A percentile compares a stretch with the other conserved stretches of the same genome.
Evolutionary conservation across 805 yeast species (phyloP).

Genomic region (Saccharomycopsis sp.): DNA sequence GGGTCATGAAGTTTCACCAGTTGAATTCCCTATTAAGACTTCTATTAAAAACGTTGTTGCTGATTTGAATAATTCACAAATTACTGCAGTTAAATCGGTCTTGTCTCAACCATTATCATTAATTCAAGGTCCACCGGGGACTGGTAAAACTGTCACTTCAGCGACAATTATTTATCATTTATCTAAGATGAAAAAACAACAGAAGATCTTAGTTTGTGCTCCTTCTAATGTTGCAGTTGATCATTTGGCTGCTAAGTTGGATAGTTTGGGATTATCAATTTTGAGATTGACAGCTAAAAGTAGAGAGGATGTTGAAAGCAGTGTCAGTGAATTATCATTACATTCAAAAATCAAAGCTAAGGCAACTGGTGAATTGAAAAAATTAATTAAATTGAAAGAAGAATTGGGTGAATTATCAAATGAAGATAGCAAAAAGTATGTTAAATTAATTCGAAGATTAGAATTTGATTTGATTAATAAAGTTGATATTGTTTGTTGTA

Average conservation of each 20-base stretch:
- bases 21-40: conserved; percentile 52
- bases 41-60: conserved; percentile 57
- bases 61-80: conserved; percentile 70
- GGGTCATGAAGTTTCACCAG: conserved; percentile 65
- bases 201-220: conserved; percentile 76
- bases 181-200: conserved; percentile 48
- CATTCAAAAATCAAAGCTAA: conserved; percentile 42
- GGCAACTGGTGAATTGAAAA: conserved; percentile 52
- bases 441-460: conserved; percentile 34
- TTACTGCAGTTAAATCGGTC: conserved; percentile 65
- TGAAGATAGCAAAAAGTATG: conserved; percentile 42
- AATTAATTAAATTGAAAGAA: conserved; percentile 49
- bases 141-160: conserved; percentile 92
- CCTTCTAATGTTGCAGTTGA: conserved; percentile 96
- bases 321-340: conserved; percentile 51
- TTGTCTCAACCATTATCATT: conserved; percentile 66
- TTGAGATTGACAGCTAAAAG: conserved; percentile 70
- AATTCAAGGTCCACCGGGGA: conserved; percentile 95
- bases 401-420: conserved; percentile 63
- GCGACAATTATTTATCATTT: conserved; percentile 81
- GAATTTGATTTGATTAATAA: conserved; percentile 45
- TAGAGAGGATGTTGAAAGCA: conserved; percentile 72
- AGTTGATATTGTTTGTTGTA: conserved; percentile 80
- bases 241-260: conserved; percentile 71
- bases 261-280: conserved; percentile 65